Base-by-base conservation (phyloP, 768 basidiomycete species). In the Boletus vinaceobasis region DNA sequence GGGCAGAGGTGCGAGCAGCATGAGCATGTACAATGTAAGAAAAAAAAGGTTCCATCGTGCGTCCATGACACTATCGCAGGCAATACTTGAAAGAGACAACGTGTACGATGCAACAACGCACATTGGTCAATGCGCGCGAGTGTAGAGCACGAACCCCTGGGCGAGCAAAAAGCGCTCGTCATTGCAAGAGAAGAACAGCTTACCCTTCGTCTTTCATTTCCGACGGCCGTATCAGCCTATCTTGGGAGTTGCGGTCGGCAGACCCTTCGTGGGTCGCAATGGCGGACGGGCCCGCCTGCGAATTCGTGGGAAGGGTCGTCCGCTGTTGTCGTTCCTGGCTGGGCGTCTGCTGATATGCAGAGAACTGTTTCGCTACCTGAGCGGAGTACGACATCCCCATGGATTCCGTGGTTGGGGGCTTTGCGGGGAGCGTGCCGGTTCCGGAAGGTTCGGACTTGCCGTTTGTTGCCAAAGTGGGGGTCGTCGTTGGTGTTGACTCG, bases 141-240 rank as follows among this genome's bases (percentile, higher is more conserved):
- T 33, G 55, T 50, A 48, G 47, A 39, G 56, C 31, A 60, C 39
- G 38, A 50, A 52, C 50, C 53, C 52, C 32, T 49, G 50, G 52
- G 48, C 52, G 53, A 45, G 52, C 58, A 43, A 58, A 38, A 57
- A 27, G 55, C 50, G 53, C 59, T 32, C 49, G 58, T 65, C 46
- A 35, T 53, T 45, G 50, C 48, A 58, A 59, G 63, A 48, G 52
- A 55, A 46, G 55, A 59, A 59, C 52, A 55, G 77, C 88, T 86
- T 79, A 90, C 88, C 88, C 88, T 77, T 84, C 84, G 67, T 90
- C 88, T 56, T 86, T 85, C 85, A 86, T 87, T 68, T 90, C 87
- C 19, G 82, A 82, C 9, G 84, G 84, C 59, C 85, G 80, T 63
- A 85, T 77, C 17, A 81, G 77, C 65, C 79, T 79, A 14, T 82